A percentile compares a stretch with the other conserved stretches of the same genome.
These are phyloP conservation scores for Coemansia sp. DNA, from an alignment of 371 early-diverging fungal genomes.

Conservation along the genomic window DNA sequence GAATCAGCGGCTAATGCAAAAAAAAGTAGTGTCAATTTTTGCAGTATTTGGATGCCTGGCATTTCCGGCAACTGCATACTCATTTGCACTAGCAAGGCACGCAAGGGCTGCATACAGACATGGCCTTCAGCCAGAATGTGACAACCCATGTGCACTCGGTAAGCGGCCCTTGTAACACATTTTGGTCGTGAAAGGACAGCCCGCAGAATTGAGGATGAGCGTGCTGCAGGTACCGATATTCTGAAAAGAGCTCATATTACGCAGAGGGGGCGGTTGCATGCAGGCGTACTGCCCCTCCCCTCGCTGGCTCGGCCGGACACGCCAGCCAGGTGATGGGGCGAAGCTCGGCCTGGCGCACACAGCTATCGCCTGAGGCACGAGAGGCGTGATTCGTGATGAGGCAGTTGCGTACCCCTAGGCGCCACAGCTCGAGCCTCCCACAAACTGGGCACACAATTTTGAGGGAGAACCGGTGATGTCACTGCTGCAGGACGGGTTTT, in stretches of 20 bases:
- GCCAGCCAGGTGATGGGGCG: not conserved
- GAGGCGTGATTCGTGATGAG: not conserved
- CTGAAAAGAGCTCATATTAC: not conserved
- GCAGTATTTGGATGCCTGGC: not conserved
- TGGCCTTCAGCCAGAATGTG: not conserved
- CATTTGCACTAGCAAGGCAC: not conserved
- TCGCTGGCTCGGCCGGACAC: not conserved
- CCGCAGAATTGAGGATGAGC: not conserved
- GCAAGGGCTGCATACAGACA: not conserved
- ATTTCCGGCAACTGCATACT: not conserved
- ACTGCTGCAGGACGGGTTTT: constrained; percentile 5
- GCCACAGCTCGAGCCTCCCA: not conserved
- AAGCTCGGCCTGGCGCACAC: not conserved
- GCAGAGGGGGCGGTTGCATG: not conserved
- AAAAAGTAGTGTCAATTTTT: not conserved
- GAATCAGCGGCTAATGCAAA: not conserved
- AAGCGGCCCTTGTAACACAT: not conserved
- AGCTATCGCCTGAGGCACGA: not conserved
- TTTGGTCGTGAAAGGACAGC: not conserved
- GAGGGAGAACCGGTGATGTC: not conserved
- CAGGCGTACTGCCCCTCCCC: not conserved
- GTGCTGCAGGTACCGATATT: not conserved
- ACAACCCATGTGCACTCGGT: not conserved
- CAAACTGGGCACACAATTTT: not conserved
- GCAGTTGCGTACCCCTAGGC: not conserved